Evolutionary conservation across 495 filamentous ascomycete genomes (phyloP).

Genomic region (Aspergillus indologenus): DNA sequence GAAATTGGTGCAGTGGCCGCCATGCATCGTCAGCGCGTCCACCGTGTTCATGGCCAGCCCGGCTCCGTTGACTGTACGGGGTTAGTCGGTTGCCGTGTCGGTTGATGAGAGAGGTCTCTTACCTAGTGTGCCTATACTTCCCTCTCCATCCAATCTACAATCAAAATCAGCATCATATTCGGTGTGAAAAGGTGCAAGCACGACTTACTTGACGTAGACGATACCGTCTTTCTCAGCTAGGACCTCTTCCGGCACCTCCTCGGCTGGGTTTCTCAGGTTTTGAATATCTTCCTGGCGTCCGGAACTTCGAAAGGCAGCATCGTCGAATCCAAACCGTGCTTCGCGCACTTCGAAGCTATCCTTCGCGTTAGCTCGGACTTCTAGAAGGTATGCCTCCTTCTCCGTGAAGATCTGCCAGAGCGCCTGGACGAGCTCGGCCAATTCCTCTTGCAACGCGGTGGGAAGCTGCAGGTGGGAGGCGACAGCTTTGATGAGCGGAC

Average conservation of each 20-base stretch:
- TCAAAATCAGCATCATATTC: conserved; percentile 9
- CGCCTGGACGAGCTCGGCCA: conserved; percentile 49
- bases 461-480: conserved; percentile 52
- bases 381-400: conserved; percentile 65
- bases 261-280: conserved; percentile 45
- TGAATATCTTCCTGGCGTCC: conserved; percentile 66
- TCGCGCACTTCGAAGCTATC: conserved; percentile 46
- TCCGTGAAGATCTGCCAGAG: conserved; percentile 61
- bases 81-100: conserved; percentile 2
- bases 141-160: conserved; percentile 43
- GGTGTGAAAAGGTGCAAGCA: background rate
- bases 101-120: conserved; percentile 9
- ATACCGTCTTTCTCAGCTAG: conserved; percentile 70
- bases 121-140: conserved; percentile 66
- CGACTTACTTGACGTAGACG: conserved; percentile 60
- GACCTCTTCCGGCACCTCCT: conserved; percentile 56
- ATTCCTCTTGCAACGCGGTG: conserved; percentile 33
- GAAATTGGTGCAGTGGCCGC: conserved; percentile 72
- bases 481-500: conserved; percentile 36
- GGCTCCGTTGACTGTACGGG: conserved; percentile 68
- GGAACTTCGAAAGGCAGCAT: conserved; percentile 67
- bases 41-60: conserved; percentile 92
- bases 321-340: conserved; percentile 68
- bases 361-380: conserved; percentile 42
- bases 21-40: conserved; percentile 67